A percentile compares a stretch with the other conserved stretches of the same genome.
Evolutionary conservation across 106 monocot species (phyloP).

Genomic region (Phalaenopsis aphrodite): DNA sequence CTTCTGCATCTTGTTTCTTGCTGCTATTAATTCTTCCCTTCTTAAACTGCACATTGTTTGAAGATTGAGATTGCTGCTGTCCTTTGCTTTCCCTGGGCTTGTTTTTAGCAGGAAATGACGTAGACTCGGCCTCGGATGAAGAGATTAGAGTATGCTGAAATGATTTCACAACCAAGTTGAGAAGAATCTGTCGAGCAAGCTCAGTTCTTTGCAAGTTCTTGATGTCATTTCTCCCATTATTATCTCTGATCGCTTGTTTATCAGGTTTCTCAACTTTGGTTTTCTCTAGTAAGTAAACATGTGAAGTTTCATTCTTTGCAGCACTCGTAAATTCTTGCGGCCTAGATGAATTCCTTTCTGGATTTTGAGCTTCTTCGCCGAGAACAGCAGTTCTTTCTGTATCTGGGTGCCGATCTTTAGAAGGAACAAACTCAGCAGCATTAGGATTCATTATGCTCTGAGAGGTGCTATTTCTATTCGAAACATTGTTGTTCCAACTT

Average conservation of each 20-base stretch:
- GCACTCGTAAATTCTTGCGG: not conserved
- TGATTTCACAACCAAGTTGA: conserved; percentile 85
- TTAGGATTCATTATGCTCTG: conserved; percentile 78
- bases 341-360: conserved; percentile 1
- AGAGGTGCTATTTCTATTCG: conserved; percentile 11
- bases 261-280: conserved; percentile 17
- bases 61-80: not conserved
- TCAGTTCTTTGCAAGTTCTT: conserved; percentile 36
- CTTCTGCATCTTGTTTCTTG: conserved; percentile 58
- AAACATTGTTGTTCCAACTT: conserved; percentile 13
- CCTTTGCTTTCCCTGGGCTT: conserved; percentile 6
- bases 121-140: conserved; percentile 14
- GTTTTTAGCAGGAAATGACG: conserved; percentile 5
- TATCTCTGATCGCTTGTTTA: conserved; percentile 13
- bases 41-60: not conserved
- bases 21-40: not conserved
- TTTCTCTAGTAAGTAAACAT: conserved; percentile 17
- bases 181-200: conserved; percentile 78
- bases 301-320: conserved; percentile 12
- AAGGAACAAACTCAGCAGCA: conserved; percentile 85
- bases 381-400: not conserved
- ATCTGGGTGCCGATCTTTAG: conserved; percentile 38
- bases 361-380: conserved; percentile 3
- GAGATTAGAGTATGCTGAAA: conserved; percentile 37
- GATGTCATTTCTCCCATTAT: conserved; percentile 26